Base-by-base conservation (phyloP, 257 asterid species). In the Ligustrum vulgare region DNA sequence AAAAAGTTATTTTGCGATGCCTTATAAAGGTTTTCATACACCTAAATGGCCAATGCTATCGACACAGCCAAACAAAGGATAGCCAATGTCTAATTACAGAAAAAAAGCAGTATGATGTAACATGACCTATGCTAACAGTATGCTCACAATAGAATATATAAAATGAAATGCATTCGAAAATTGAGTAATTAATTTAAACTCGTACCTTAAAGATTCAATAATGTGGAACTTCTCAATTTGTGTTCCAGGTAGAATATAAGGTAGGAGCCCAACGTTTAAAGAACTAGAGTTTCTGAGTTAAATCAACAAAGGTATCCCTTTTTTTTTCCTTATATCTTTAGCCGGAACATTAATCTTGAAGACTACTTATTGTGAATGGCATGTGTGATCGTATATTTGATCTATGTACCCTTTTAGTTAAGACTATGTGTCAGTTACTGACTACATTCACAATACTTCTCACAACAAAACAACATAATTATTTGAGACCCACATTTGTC, bases 401-500 rank as follows among this genome's bases (percentile, higher is more conserved):
- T 70, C 63, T 70, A 9, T n/a, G 60, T 32, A 39, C 9, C 25
- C 12, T 62, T 68, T 72, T 43, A 18, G 45, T 25, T 64, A 41
- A 73, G 32, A 73, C 28, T 31, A 43, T 73, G 1, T 23, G 32
- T 20, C 70, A 35, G 18, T 67, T 20, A 33, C 70, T 69, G 67
- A 22, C 49, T 22, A 32, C 41, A 36, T 54, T 33, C 63, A 25
- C 67, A 36, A 22, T 71, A 63, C 7, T 37, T 77, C 67, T 23
- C 20, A 37, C 49, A 12, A 51, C 74, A 72, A n/a, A 56, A 51
- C 45, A 56, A 60, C 34, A 60, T 31, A n/a, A 7, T 37, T 76
- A 75, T 34, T 23, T 34, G 9, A 82, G 34, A 56, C 72, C 28
- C 49, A 51, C 65, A 60, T 78, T 47, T 79, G 54, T 20, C n/a